Evolutionary conservation across 2,329 filamentous ascomycete genomes (phyloP).

Genomic region (Plenodomus lindquistii): DNA sequence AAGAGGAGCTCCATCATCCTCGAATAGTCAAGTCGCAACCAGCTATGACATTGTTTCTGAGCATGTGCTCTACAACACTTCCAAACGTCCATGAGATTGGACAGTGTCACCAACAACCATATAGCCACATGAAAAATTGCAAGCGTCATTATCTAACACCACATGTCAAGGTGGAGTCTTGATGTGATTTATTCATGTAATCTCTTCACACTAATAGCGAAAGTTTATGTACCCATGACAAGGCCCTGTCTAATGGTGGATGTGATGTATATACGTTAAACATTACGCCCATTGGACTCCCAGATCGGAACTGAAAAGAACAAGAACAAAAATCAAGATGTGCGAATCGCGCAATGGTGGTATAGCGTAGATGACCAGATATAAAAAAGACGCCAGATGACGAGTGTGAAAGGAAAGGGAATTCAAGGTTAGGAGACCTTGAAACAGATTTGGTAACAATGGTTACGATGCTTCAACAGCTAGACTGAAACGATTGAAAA

Average conservation of each 20-base stretch:
- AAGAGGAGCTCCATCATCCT: no score
- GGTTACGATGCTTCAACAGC: slow-evolving; percentile 16
- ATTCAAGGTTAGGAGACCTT: slow-evolving; percentile 2
- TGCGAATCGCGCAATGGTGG: not conserved
- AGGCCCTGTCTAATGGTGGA: not conserved
- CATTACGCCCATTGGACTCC: not conserved
- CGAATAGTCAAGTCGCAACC: no score
- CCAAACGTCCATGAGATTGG: no score
- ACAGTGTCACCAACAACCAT: no score
- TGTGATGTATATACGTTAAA: not conserved
- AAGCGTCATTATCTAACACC: no score
- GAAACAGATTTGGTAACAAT: slow-evolving; percentile 5
- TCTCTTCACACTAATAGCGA: not conserved
- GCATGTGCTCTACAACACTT: no score
- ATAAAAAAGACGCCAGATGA: slow-evolving; percentile 7
- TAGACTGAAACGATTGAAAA: slow-evolving; percentile 11
- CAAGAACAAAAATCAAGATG: no score
- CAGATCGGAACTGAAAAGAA: not conserved
- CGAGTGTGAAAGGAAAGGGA: no score
- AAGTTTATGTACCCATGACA: not conserved
- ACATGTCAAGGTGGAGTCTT: not conserved
- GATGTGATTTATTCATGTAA: not conserved
- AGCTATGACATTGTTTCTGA: no score
- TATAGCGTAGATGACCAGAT: not conserved
- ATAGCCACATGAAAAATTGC: no score